A percentile compares a stretch with the other conserved stretches of the same genome.
Evolutionary conservation across 345 rosid species (phyloP).

Genomic region (Eucalyptus coolabah): DNA sequence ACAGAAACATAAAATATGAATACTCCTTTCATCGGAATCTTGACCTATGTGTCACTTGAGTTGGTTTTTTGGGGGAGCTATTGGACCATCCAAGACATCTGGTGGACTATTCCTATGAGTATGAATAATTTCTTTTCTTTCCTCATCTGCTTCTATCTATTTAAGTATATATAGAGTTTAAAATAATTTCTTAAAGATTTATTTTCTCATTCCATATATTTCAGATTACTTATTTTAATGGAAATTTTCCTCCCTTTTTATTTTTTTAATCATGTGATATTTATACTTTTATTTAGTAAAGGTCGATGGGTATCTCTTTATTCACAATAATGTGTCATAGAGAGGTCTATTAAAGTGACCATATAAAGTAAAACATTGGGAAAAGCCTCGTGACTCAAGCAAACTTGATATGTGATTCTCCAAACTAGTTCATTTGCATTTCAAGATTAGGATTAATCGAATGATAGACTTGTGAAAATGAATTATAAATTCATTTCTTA

Average conservation of each 20-base stretch:
- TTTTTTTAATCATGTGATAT: background rate
- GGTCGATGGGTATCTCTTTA: background rate
- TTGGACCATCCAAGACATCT: background rate
- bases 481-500: too few species aligned
- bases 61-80: too few species aligned
- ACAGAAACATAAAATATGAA: background rate
- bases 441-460: background rate
- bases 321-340: background rate
- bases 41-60: background rate
- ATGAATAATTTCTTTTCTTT: background rate
- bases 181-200: background rate
- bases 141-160: background rate
- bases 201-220: background rate
- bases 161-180: background rate
- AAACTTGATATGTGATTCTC: too few species aligned
- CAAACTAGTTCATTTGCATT: background rate
- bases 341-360: background rate
- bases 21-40: background rate
- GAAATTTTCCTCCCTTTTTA: background rate
- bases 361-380: background rate
- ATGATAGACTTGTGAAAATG: background rate
- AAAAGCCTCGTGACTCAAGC: background rate
- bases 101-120: background rate
- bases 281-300: background rate
- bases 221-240: background rate